Evolutionary conservation across 2,329 filamentous ascomycete species (phyloP).

Genomic region (Claviceps sp.): DNA sequence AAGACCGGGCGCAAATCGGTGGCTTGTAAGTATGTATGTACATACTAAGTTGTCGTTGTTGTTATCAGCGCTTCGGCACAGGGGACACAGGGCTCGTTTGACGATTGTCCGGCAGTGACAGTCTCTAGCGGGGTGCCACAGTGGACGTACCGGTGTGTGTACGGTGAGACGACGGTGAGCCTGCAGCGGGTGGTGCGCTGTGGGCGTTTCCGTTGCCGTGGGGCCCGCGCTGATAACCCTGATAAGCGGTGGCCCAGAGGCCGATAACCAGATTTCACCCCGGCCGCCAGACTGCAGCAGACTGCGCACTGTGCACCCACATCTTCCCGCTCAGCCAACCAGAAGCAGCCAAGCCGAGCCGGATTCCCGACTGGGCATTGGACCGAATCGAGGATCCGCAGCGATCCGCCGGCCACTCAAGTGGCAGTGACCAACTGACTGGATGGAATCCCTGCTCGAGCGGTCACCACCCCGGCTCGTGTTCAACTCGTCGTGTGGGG

Average conservation of each 20-base stretch:
- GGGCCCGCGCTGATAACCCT: too few relatives aligned
- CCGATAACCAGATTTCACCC: too few relatives aligned
- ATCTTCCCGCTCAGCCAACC: too few relatives aligned
- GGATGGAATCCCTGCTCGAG: background rate
- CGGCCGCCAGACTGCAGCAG: too few relatives aligned
- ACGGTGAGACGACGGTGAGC: background rate
- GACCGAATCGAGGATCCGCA: background rate
- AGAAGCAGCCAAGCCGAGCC: too few relatives aligned
- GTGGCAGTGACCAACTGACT: background rate
- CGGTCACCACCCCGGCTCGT: background rate
- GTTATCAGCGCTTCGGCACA: background rate
- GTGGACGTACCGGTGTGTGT: background rate
- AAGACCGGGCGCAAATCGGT: too few relatives aligned
- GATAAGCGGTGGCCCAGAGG: too few relatives aligned
- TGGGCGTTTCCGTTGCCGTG: too few relatives aligned
- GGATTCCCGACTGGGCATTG: too few relatives aligned
- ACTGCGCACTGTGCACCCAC: too few relatives aligned
- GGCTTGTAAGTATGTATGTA: background rate
- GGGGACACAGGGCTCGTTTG: background rate
- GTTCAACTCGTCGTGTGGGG: slow-evolving; percentile 5
- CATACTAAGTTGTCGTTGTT: background rate
- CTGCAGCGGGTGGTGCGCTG: too few relatives aligned
- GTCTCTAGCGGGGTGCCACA: background rate
- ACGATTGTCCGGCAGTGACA: background rate
- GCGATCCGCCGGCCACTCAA: background rate